Base-by-base conservation (phyloP, 1,139 yeast species). In the Wickerhamomyces sp. region DNA sequence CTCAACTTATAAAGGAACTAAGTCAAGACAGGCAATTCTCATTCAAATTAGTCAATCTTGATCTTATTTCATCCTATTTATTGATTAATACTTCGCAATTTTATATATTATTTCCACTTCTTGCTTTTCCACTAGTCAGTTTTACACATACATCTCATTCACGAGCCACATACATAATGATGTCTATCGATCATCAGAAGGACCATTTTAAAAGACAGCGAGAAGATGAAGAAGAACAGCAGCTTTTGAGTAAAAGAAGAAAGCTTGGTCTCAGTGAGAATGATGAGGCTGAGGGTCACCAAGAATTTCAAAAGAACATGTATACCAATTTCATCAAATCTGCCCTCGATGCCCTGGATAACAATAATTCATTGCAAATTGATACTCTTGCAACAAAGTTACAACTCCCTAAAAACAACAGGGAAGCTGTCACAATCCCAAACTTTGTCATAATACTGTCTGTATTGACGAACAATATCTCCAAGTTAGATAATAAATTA, bases 321-420 rank as follows among this genome's bases (percentile, higher is more conserved):
- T 84, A 80, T 61, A 63, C 72, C 38, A 70, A 84, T 33, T 77
- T 74, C 56, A 79, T 84, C 25, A 74, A 72, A 49, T 74, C 85
- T 42, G 94, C 94, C 28, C 65, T 86, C 49, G 83, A 80, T 38
- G 76, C 83, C 41, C 66, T 83, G 54, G 89, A 82, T 46, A 74
- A 70, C 61, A 60, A 67, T 18, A 72, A 73, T 44, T 46, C 67
- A 13, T 60, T 65, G 3, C 72, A 72, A 33, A 51, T 78, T 26
- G 70, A 69, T 42, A 54, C 66, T 6, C 56, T 79, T 36, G 68
- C 78, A 1, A 58, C 67, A 25, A 73, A 74, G 46, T 53, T 78
- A 15, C 54, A 67, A 12, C 56, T 69, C 7, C 72, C 77, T 15
- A 44, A 55, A 18, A 56, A 59, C 7, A 61, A 68, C 43, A 60